phyloP scores from a whole-genome alignment of 2,329 filamentous ascomycete species.

The Neofusicoccum laricinum region DNA sequence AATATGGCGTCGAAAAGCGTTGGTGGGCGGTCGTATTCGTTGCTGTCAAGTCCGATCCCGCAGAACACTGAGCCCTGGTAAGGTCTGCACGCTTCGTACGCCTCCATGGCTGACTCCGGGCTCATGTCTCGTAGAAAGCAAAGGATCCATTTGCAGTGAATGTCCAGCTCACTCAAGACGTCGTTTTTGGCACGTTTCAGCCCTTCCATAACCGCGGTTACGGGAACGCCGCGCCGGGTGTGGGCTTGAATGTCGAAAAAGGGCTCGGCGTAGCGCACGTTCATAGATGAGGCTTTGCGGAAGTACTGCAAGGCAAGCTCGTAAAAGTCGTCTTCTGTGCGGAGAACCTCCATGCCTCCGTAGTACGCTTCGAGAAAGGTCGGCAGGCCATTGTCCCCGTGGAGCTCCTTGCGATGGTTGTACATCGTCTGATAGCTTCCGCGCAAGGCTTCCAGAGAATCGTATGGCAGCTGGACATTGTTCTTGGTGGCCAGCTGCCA shows the following conservation, averaged over 20 bases:
- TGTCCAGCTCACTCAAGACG: slow-evolving; percentile 17
- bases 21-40: slow-evolving; percentile 47
- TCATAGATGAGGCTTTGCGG: slow-evolving; percentile 31
- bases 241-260: slow-evolving; percentile 47
- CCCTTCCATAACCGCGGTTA: slow-evolving; percentile 33
- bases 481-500: slow-evolving; percentile 45
- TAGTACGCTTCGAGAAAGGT: slow-evolving; percentile 27
- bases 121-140: slow-evolving; percentile 45
- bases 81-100: slow-evolving; percentile 39
- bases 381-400: slow-evolving; percentile 25
- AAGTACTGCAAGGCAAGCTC: slow-evolving; percentile 42
- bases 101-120: slow-evolving; percentile 37
- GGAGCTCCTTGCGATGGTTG: slow-evolving; percentile 20
- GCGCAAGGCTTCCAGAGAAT: not conserved
- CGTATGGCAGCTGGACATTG: slow-evolving; percentile 14
- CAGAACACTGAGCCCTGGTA: slow-evolving; percentile 43
- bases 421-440: slow-evolving; percentile 19
- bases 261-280: slow-evolving; percentile 41
- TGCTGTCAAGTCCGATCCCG: slow-evolving; percentile 48
- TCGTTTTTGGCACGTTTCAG: slow-evolving; percentile 25
- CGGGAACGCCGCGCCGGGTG: slow-evolving; percentile 36
- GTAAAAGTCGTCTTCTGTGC: slow-evolving; percentile 38
- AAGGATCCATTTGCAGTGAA: slow-evolving; percentile 36
- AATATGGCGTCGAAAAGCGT: slow-evolving; percentile 45
- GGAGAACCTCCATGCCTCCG: slow-evolving; percentile 29